Evolutionary conservation across 176 grass and related monocot species (phyloP).

Genomic region (Triticum aestivum): IWGSC_CS_RefSeq_v2.1 NC_057809.1:442131237-442131736

Average conservation of each 20-base stretch:
- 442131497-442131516: conserved; percentile 96
- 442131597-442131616: conserved; percentile 30
- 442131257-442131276: not conserved
- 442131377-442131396: conserved; percentile 87
- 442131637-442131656: not conserved
- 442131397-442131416: conserved; percentile 81
- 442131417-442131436: conserved; percentile 75
- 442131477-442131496: conserved; percentile 95
- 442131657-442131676: not conserved
- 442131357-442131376: conserved; percentile 95
- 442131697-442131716: too few species aligned
- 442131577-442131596: conserved; percentile 88
- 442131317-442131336: conserved; percentile 74
- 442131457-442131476: conserved; percentile 71
- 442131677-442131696: not conserved
- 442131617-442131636: not conserved
- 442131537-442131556: conserved; percentile 94
- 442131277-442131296: conserved; percentile 5
- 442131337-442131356: conserved; percentile 90
- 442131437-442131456: conserved; percentile 96
- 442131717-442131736: not conserved
- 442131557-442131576: conserved; percentile 94
- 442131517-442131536: conserved; percentile 87
- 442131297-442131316: conserved; percentile 79
- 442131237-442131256: not conserved